Conservation (phyloP, 352 stramenopile genomes). For the Phytophthora sp. region DNA sequence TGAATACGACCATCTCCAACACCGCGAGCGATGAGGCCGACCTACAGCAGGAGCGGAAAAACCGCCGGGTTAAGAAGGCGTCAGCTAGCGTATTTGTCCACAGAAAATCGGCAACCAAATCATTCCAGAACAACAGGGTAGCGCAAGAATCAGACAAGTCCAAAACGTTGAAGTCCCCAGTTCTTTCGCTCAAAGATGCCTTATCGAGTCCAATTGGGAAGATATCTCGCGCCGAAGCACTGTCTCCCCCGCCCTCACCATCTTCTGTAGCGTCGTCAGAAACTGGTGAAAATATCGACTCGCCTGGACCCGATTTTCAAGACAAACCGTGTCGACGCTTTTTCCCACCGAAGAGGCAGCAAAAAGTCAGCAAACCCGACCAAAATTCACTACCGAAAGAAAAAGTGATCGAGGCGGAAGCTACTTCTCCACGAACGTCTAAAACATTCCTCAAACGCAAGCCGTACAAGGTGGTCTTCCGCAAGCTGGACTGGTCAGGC, state of each 20-base stretch:
- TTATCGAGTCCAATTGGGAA: constrained; percentile 19
- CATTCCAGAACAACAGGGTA: constrained; percentile 4
- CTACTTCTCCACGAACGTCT: constrained; percentile 9
- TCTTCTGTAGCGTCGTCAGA: constrained; percentile 54
- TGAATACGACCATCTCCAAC: constrained; percentile 1
- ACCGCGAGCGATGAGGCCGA: background rate
- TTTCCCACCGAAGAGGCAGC: constrained; percentile 20
- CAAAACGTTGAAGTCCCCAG: constrained; percentile 1
- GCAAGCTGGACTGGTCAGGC: constrained; percentile 64
- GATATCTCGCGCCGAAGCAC: constrained; percentile 47
- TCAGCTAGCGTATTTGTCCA: background rate
- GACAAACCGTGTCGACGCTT: constrained; percentile 13
- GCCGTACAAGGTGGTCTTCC: constrained; percentile 71
- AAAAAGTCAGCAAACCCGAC: constrained; percentile 9
- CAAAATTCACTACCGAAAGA: constrained; percentile 5
- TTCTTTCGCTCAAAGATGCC: constrained; percentile 22
- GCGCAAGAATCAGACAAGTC: background rate
- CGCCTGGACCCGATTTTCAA: background rate
- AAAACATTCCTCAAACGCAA: constrained; percentile 71
- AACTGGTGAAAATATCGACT: constrained; percentile 10
- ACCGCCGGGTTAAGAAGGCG: constrained; percentile 9
- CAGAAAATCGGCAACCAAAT: background rate
- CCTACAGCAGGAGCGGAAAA: constrained; percentile 12
- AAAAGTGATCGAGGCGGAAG: constrained; percentile 4
- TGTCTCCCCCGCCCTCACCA: constrained; percentile 62